A percentile compares a stretch with the other conserved stretches of the same genome.
These are phyloP conservation scores for Fusarium metavorans DNA, from an alignment of 2,329 filamentous ascomycete species.

Conservation along the genomic window DNA sequence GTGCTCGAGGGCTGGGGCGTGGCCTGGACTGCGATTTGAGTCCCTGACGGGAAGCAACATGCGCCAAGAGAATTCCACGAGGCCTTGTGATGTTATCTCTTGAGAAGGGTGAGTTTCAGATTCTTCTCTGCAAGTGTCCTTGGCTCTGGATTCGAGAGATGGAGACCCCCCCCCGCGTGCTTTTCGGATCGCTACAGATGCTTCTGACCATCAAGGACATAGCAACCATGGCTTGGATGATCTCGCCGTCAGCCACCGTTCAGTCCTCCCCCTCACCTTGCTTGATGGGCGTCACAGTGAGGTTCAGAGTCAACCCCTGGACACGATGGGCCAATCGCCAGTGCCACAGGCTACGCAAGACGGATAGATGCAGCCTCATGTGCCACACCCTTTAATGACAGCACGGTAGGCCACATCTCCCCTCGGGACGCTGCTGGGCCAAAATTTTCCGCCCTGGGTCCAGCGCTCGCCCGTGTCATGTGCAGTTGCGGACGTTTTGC, in stretches of 20 bases:
- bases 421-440: constrained; percentile 34
- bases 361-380: constrained; percentile 26
- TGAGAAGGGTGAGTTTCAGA: constrained; percentile 25
- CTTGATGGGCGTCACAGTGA: constrained; percentile 25
- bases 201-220: constrained; percentile 11
- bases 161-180: constrained; percentile 20
- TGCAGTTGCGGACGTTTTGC: constrained; percentile 15
- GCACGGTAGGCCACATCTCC: constrained; percentile 35
- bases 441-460: constrained; percentile 39
- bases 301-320: constrained; percentile 21
- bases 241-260: constrained; percentile 21
- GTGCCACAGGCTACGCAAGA: constrained; percentile 22
- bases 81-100: constrained; percentile 37
- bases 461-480: constrained; percentile 26
- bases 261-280: constrained; percentile 9
- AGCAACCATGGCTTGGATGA: constrained; percentile 20
- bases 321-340: constrained; percentile 31
- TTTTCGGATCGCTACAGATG: constrained; percentile 31
- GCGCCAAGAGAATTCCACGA: constrained; percentile 35
- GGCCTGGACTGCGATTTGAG: constrained; percentile 32
- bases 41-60: constrained; percentile 39
- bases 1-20: constrained; percentile 11
- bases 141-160: constrained; percentile 29
- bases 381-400: constrained; percentile 43
- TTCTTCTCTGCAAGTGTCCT: constrained; percentile 30